A percentile compares a stretch with the other conserved stretches of the same genome.
Evolutionary conservation across 371 early-diverging fungal species (phyloP).

Genomic region (Catenaria anguillulae): DNA sequence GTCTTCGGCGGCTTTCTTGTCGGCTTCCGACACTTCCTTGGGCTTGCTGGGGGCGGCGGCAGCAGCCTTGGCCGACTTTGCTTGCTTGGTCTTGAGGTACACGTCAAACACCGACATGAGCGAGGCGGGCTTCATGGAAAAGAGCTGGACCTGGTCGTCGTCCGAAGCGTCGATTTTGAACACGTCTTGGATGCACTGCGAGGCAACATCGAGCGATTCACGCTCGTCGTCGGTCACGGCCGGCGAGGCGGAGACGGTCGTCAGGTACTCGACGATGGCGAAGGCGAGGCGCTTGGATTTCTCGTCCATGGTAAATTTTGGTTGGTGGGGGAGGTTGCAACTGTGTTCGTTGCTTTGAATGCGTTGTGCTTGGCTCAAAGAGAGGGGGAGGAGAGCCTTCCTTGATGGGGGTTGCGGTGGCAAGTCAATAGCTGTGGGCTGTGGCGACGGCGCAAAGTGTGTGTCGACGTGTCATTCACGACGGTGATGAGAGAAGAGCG

Average conservation of each 20-base stretch:
- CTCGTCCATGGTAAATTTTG: constrained; percentile 1
- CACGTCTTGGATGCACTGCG: constrained; percentile 86
- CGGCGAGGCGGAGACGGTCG: constrained; percentile 41
- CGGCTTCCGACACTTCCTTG: constrained; percentile 24
- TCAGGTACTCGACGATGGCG: constrained; percentile 78
- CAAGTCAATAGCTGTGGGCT: too few species aligned
- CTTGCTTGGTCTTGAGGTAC: constrained; percentile 57
- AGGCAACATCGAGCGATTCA: constrained; percentile 85
- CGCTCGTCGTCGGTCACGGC: constrained; percentile 63
- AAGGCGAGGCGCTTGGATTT: constrained; percentile 65
- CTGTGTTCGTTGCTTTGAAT: too few species aligned
- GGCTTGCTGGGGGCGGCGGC: too few species aligned
- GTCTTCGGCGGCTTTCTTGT: constrained; percentile 67
- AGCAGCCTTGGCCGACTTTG: neutral
- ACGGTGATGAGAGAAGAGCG: too few species aligned
- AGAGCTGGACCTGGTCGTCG: constrained; percentile 39
- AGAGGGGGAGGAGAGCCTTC: too few species aligned
- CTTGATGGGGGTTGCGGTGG: too few species aligned
- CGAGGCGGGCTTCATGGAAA: constrained; percentile 69
- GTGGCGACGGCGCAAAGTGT: too few species aligned
- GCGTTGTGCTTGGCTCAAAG: too few species aligned
- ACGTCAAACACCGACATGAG: constrained; percentile 73
- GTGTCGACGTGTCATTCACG: too few species aligned
- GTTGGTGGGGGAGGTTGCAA: too few species aligned
- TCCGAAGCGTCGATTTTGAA: constrained; percentile 72